Evolutionary conservation across 805 yeast species (phyloP).

Genomic region (Candida qinlingensis): DNA sequence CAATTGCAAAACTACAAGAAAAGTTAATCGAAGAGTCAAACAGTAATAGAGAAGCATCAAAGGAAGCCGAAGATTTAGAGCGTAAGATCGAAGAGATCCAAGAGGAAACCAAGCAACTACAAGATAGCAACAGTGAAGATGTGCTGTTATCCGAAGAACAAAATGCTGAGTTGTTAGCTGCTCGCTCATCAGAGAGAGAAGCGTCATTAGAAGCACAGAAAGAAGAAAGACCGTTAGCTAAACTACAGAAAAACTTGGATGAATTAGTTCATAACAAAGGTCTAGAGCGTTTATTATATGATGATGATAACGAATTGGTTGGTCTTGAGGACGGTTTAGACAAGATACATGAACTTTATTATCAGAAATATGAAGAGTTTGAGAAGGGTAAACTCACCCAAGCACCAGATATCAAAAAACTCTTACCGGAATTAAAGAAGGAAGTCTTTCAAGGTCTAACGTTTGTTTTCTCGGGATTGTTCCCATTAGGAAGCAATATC

Average conservation of each 20-base stretch:
- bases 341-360: slow-evolving; percentile 65
- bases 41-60: slow-evolving; percentile 22
- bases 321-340: slow-evolving; percentile 57
- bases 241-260: slow-evolving; percentile 70
- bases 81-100: slow-evolving; percentile 26
- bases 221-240: slow-evolving; percentile 79
- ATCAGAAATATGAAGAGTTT: slow-evolving; percentile 31
- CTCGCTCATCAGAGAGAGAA: slow-evolving; percentile 48
- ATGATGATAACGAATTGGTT: slow-evolving; percentile 75
- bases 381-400: slow-evolving; percentile 28
- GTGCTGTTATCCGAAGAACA: slow-evolving; percentile 31
- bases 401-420: slow-evolving; percentile 60
- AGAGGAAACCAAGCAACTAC: slow-evolving; percentile 27
- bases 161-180: slow-evolving; percentile 26
- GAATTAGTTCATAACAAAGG: slow-evolving; percentile 14
- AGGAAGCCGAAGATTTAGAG: slow-evolving; percentile 26
- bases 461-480: slow-evolving; percentile 81
- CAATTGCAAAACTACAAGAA: slow-evolving; percentile 53
- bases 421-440: slow-evolving; percentile 70
- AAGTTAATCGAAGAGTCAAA: slow-evolving; percentile 24
- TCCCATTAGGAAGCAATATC: slow-evolving; percentile 74
- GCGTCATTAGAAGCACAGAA: slow-evolving; percentile 75
- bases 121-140: slow-evolving; percentile 15
- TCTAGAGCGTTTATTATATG: slow-evolving; percentile 46
- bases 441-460: slow-evolving; percentile 62